Conservation (phyloP, 306 rosid genomes). For the Adenanthera pavonina region DNA sequence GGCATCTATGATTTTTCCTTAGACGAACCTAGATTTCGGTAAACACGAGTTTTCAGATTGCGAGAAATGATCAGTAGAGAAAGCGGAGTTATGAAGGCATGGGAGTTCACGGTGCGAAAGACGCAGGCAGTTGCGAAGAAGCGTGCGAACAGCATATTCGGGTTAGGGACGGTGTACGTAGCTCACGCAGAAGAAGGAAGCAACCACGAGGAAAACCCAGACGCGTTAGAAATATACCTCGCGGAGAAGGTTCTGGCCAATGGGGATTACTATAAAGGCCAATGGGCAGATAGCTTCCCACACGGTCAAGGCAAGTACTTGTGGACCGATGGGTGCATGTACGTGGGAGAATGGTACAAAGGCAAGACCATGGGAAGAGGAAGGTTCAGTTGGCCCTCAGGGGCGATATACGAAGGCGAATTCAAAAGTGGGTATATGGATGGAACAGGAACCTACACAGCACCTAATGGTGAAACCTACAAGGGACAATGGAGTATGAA, state of each 20-base stretch:
- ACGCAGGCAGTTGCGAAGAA: constrained; percentile 82
- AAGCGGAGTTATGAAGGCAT: constrained; percentile 80
- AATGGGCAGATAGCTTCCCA: constrained; percentile 80
- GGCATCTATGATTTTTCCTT: constrained; percentile 31
- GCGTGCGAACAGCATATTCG: constrained; percentile 85
- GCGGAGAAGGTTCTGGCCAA: constrained; percentile 79
- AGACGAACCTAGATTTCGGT: not conserved
- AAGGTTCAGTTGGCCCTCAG: constrained; percentile 91
- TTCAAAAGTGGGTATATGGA: constrained; percentile 85
- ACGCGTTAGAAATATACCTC: constrained; percentile 47
- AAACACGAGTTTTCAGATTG: not conserved
- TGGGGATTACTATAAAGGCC: constrained; percentile 88
- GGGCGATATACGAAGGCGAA: constrained; percentile 93
- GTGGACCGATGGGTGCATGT: constrained; percentile 93
- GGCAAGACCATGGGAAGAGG: constrained; percentile 86
- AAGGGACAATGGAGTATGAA: constrained; percentile 87
- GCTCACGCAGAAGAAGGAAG: constrained; percentile 45
- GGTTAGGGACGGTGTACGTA: constrained; percentile 64
- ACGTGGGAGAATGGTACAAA: constrained; percentile 77
- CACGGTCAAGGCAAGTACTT: constrained; percentile 84
- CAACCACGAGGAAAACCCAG: constrained; percentile 38
- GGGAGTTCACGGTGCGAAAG: constrained; percentile 88
- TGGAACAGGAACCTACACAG: constrained; percentile 72
- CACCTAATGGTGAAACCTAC: constrained; percentile 69
- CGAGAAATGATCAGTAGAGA: constrained; percentile 65